phyloP scores from a whole-genome alignment of 495 filamentous ascomycete species.

The Penicillium pancosmium region DNA sequence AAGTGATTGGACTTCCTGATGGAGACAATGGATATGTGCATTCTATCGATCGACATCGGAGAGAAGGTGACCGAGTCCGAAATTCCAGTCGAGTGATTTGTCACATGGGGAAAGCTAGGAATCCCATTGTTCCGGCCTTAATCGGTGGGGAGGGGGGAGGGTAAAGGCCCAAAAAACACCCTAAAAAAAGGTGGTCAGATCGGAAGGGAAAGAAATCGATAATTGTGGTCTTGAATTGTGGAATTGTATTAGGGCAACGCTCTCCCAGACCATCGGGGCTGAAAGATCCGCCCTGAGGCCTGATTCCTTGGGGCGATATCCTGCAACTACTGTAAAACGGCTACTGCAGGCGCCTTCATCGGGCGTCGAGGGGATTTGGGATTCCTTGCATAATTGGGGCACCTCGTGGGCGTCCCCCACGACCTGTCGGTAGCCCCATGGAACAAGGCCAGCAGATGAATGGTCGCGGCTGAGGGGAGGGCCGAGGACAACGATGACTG shows the following conservation, averaged over 20 bases:
- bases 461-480: not conserved
- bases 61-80: not conserved
- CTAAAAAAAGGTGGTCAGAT: not conserved
- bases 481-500: not conserved
- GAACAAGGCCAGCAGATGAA: not conserved
- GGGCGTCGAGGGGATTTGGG: not conserved
- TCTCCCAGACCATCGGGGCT: not conserved
- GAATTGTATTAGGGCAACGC: not conserved
- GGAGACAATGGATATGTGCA: conserved; percentile 3
- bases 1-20: conserved; percentile 4
- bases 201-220: not conserved
- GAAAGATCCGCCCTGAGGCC: not conserved
- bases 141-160: not conserved
- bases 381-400: conserved; percentile 5
- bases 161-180: not conserved
- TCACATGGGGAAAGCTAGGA: not conserved
- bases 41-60: conserved; percentile 2
- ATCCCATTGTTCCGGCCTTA: not conserved
- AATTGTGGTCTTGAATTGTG: not conserved
- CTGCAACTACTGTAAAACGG: not conserved
- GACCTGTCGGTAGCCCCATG: not conserved
- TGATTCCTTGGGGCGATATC: not conserved
- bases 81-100: not conserved
- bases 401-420: conserved; percentile 5
- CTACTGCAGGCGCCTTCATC: conserved; percentile 4